Conservation (phyloP, 2,329 filamentous ascomycete genomes). For the Tympanopsis confertula region DNA sequence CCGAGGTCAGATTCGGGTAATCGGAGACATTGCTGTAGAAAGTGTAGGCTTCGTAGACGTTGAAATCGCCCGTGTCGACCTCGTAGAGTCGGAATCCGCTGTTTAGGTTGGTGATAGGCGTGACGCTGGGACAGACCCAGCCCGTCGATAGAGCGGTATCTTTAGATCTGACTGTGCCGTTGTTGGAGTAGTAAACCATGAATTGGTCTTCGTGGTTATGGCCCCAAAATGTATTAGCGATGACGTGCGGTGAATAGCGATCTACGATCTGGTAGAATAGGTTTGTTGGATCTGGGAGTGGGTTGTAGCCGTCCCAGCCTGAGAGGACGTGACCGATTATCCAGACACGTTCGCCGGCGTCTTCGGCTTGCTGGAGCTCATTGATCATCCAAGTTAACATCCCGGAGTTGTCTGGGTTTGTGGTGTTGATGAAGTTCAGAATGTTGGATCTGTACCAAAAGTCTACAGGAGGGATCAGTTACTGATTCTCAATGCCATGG, state of each 20-base stretch:
- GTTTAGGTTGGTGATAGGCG: slow-evolving; percentile 41
- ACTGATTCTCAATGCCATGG: too few species aligned
- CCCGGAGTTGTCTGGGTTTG: slow-evolving; percentile 34
- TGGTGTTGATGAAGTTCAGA: slow-evolving; percentile 38
- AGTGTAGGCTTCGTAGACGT: slow-evolving; percentile 40
- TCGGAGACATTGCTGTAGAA: slow-evolving; percentile 37
- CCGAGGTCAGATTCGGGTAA: slow-evolving; percentile 22
- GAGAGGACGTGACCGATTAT: slow-evolving; percentile 39
- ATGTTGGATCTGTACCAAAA: slow-evolving; percentile 31
- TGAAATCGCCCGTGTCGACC: slow-evolving; percentile 39
- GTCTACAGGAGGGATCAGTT: too few species aligned
- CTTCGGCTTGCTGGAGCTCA: slow-evolving; percentile 39
- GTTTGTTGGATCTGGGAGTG: slow-evolving; percentile 37
- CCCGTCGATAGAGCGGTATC: slow-evolving; percentile 31
- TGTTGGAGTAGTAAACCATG: slow-evolving; percentile 40
- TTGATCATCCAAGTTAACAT: slow-evolving; percentile 34
- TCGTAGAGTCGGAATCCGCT: slow-evolving; percentile 39
- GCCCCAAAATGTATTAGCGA: slow-evolving; percentile 40
- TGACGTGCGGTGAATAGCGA: slow-evolving; percentile 40
- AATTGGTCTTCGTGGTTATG: slow-evolving; percentile 42
- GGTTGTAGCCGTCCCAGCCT: slow-evolving; percentile 43
- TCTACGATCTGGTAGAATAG: slow-evolving; percentile 42
- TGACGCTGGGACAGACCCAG: slow-evolving; percentile 38
- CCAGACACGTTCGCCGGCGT: slow-evolving; percentile 38
- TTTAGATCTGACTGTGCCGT: slow-evolving; percentile 27